Evolutionary conservation across 345 rosid species (phyloP), one percentile per base, ranked within the genome.

Genomic region (rapeseed (Brassica napus)): DNA sequence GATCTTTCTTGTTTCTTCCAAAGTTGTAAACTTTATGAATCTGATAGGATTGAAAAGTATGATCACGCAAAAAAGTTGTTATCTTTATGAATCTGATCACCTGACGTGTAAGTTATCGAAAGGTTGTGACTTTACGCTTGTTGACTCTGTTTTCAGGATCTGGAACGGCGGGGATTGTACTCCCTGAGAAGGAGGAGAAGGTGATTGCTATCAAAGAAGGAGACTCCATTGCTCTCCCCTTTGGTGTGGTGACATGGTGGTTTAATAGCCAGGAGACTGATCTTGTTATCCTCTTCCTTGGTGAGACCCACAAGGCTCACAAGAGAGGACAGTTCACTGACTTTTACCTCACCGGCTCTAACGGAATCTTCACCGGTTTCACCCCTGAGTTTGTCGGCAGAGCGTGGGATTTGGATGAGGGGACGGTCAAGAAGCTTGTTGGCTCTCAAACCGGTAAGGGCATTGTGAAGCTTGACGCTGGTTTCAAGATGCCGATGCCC

Each of bases 201-300:
- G 92, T 90, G 62, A 77, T 94, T 2, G 86, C 88, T 6, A 90
- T 94, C 61, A 91, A 83, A 84, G 81, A 84, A 83, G 97, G 98
- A 0, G 98, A 94, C 73, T 88, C 97, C 0, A 89, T 92, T 79
- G 98, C 97, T 72, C 86, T 94, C 64, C 95, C 98, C 1, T 92
- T 94, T 18, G 97, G 97, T 39, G 93, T 88, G 7, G 91, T 90
- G 5, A 88, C 95, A 18, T 94, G 98, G 98, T 94, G 93, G 91
- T 92, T 86, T 73, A 94, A 88, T 85, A 87, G 84, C 3, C 90
- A 84, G 15, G 97, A 90, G 75, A 77, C 92, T 0, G 91, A 87
- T 9, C 81, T 94, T 44, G 91, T 86, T 3, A 87, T 91, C 60
- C 95, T 94, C 44, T 90, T 94, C 73, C 82, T 92, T 37, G 98